Percentiles rank a stretch among this genome's conserved stretches.
Conservation (phyloP, 1,284 basidiomycete species). For the Leccinum solheimii region DNA sequence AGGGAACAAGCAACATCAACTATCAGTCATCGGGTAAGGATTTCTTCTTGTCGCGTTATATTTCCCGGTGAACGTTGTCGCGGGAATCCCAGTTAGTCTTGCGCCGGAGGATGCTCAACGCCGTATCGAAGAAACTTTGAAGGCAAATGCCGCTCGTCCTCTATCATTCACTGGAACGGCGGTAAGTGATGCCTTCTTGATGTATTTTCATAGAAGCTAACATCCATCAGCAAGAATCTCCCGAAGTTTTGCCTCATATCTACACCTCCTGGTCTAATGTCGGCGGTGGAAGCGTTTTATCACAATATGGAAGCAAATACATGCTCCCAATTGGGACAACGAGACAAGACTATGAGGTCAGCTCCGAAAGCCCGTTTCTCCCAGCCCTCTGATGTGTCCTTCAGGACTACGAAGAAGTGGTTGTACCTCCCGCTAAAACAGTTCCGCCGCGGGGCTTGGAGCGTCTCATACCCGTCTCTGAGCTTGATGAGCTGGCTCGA, state of each 20-base stretch:
- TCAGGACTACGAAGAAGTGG: constrained; percentile 80
- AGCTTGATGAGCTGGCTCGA: constrained; percentile 77
- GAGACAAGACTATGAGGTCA: constrained; percentile 66
- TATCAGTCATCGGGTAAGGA: constrained; percentile 16
- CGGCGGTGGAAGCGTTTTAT: constrained; percentile 65
- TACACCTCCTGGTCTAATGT: constrained; percentile 68
- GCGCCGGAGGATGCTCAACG: constrained; percentile 57
- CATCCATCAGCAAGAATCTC: constrained; percentile 48
- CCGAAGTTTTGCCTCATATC: constrained; percentile 84
- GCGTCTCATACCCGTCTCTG: constrained; percentile 69
- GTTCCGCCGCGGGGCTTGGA: constrained; percentile 79
- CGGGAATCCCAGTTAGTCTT: constrained; percentile 35
- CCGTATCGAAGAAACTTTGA: constrained; percentile 67
- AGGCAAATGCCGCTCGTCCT: constrained; percentile 67
- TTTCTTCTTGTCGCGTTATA: not conserved
- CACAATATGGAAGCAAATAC: constrained; percentile 75
- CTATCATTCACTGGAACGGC: constrained; percentile 56
- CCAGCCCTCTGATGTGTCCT: constrained; percentile 6
- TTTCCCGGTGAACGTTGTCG: constrained; percentile 5
- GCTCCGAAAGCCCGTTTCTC: not conserved
- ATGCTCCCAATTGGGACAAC: constrained; percentile 84
- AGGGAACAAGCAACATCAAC: not conserved
- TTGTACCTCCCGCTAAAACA: constrained; percentile 81
- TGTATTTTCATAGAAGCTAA: constrained; percentile 6
- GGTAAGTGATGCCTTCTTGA: constrained; percentile 40